Percentiles rank a stretch among this genome's conserved stretches.
These are phyloP conservation scores for Solanum chiquidenum DNA, from an alignment of 257 asterid genomes.

Conservation along the genomic window DNA sequence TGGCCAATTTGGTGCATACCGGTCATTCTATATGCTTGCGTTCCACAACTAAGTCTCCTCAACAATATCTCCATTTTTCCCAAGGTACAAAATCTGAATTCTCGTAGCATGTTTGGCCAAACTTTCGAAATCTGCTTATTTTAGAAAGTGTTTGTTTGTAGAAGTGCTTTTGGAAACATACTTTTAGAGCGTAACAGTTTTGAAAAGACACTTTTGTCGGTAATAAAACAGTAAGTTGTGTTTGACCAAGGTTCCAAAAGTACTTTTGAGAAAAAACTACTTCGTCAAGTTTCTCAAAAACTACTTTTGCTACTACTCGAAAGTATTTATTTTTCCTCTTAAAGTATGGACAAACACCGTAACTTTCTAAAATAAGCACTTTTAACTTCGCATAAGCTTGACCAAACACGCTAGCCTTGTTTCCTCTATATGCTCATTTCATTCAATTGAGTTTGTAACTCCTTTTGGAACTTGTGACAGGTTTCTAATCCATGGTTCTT, in stretches of 20 bases:
- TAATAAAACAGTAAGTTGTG: background rate
- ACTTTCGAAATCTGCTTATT: background rate
- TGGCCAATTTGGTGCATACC: slow-evolving; percentile 8
- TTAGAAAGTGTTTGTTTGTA: too few species aligned
- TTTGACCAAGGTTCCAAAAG: background rate
- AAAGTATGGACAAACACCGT: background rate
- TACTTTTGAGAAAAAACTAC: background rate
- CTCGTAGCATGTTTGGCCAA: background rate
- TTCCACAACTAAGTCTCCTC: slow-evolving; percentile 4
- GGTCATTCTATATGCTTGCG: background rate
- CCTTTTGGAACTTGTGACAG: background rate
- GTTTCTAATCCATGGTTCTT: slow-evolving; percentile 2
- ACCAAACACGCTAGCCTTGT: background rate
- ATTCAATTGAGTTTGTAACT: background rate
- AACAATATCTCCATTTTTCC: slow-evolving; percentile 3
- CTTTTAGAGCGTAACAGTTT: background rate
- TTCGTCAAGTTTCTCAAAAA: background rate
- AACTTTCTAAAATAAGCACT: background rate
- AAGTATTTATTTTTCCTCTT: background rate
- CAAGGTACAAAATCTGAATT: background rate
- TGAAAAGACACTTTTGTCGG: background rate
- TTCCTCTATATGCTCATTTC: background rate
- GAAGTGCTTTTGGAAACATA: background rate
- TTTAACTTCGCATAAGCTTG: background rate
- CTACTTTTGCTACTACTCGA: background rate